Percentiles rank a stretch among this genome's conserved stretches.
Evolutionary conservation across 441 rosid species (phyloP).

Genomic region (Metrosideros polymorpha): DNA sequence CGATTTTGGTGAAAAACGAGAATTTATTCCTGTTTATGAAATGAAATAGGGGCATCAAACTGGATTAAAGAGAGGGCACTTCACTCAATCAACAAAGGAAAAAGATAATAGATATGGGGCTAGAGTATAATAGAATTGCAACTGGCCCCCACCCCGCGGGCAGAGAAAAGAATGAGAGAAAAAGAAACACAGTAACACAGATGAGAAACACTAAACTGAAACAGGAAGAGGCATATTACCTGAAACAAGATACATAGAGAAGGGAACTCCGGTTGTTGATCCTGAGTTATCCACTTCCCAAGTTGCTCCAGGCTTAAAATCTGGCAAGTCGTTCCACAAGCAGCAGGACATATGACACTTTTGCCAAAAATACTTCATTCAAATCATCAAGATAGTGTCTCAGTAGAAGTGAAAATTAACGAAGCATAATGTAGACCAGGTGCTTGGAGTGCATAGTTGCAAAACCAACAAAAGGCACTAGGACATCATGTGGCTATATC

Average conservation of each 20-base stretch:
- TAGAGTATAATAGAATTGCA: neutral
- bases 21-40: neutral
- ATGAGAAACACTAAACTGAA: neutral
- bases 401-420: neutral
- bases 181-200: neutral
- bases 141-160: neutral
- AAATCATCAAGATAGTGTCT: neutral
- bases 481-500: neutral
- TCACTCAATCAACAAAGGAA: neutral
- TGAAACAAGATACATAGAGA: constrained; percentile 85
- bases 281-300: constrained; percentile 97
- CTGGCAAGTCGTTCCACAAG: constrained; percentile 22
- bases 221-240: constrained; percentile 25
- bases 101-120: neutral
- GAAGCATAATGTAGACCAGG: neutral
- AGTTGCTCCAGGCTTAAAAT: constrained; percentile 71
- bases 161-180: neutral
- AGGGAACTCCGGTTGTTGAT: constrained; percentile 49
- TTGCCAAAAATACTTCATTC: neutral
- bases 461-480: neutral
- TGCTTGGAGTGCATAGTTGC: neutral
- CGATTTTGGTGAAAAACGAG: neutral
- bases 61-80: neutral
- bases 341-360: neutral
- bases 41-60: neutral